Base-by-base conservation (phyloP, 768 basidiomycete species). In the Russula earlei region DNA sequence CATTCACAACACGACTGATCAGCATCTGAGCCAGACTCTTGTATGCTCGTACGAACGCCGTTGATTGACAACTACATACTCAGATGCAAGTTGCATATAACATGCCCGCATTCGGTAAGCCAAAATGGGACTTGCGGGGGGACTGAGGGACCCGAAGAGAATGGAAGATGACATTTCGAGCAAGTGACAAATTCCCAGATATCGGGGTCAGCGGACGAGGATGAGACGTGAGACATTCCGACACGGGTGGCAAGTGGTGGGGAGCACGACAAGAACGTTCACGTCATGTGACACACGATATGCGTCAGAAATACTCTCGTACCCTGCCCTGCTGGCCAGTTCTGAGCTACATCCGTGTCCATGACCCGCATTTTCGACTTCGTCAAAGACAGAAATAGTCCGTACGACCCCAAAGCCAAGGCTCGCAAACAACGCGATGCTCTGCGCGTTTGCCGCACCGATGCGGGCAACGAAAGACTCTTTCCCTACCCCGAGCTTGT, bases 91-190 rank as follows among this genome's bases (percentile, higher is more conserved):
- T 92, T 91, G 75, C 90, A 92, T 25, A 91, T 62, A 54, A 91
- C 78, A 74, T 92, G 90, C 0, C 87, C 87, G 63, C 90, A 92
- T 67, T 91, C 87, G 1, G 90, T 90, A 57, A 91, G 74, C 90
- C 90, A 92, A 67, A 91, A 92, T 0, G 90, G 90, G 25, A 87
- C 70, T 3, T 77, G 73, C 10, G 83, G 76, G 1, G 72, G 69
- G 0, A 76, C 78, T 40, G 74, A 71, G 36, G 77, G 74, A n/a
- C 67, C 67, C 2, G 79, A 71, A 7, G 72, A 64, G 62, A 85
- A 91, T 0, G 82, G 78, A 25, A 87, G 74, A 60, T 83, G 82
- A 62, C 90, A 92, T 64, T 77, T 74, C 0, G 78, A 72, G 63
- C 90, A 92, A 52, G 71, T 69, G 6, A 89, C 83, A 59, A 87